Conservation (phyloP, 2,329 filamentous ascomycete genomes). For the Colletotrichum endophyticum region DNA sequence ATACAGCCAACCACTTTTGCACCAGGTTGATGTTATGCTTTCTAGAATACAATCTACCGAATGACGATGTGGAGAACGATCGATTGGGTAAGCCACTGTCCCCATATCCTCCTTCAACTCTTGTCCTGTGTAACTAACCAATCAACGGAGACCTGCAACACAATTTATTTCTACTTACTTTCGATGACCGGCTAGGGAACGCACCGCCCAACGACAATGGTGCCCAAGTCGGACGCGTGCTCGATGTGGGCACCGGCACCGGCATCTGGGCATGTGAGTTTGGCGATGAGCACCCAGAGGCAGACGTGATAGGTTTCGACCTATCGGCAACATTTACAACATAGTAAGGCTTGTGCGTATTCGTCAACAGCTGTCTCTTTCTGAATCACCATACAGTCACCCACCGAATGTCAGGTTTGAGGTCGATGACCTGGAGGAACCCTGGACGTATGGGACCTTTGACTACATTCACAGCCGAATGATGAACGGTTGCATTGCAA, state of each 20-base stretch:
- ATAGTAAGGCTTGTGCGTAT: constrained; percentile 23
- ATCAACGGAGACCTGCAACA: constrained; percentile 36
- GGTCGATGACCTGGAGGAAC: constrained; percentile 37
- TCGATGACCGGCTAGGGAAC: constrained; percentile 31
- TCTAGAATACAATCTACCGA: background rate
- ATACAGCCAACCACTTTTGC: background rate
- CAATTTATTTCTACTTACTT: constrained; percentile 34
- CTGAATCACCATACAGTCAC: constrained; percentile 21
- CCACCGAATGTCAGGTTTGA: constrained; percentile 51
- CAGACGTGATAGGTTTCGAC: constrained; percentile 39
- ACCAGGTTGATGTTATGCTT: background rate
- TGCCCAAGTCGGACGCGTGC: constrained; percentile 27
- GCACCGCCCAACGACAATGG: constrained; percentile 27
- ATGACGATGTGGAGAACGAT: background rate
- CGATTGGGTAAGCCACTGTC: background rate
- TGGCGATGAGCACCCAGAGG: constrained; percentile 23
- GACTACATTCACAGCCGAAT: constrained; percentile 3
- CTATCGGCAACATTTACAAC: constrained; percentile 43
- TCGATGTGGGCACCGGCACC: constrained; percentile 54
- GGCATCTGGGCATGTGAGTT: constrained; percentile 52
- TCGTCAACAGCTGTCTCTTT: too few species aligned
- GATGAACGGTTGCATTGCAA: background rate
- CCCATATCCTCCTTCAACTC: background rate
- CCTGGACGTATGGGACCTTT: constrained; percentile 32
- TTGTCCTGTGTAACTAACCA: background rate